Evolutionary conservation across 345 rosid species (phyloP), one percentile per base, ranked within the genome.

Genomic region (Capsella bursapastoris): DNA sequence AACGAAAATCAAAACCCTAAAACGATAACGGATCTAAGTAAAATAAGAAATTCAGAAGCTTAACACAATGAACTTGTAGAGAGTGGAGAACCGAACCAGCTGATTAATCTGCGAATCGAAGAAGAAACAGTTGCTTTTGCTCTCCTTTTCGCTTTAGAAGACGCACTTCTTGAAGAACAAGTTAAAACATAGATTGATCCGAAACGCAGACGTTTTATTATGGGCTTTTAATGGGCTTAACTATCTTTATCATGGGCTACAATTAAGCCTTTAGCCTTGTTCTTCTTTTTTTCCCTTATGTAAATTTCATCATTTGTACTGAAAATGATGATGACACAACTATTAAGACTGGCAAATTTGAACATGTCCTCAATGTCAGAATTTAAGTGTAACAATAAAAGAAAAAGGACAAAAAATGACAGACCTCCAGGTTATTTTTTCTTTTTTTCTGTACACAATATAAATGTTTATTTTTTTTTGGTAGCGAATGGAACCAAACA

Each of bases 141-240:
- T 45, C 55, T n/a, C 41, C 12, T 66, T 56, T 38, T 59, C 11
- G 50, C 69, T 69, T 56, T 9, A 5, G 10, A 66, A 64, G 76
- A 58, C 28, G 16, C 77, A 51, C 69, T 66, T 76, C 81, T 71
- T 78, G 81, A 78, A 65, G 5, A 71, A 8, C 64, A 71, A 78
- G 81, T 71, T 72, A 22, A 1, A 22, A 22, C 25, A 22, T 22
- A 66, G 81, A 78, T 71, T 27, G 47, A 7, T 25, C 0, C 64
- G n/a, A 66, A 77, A 71, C 81, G 76, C 48, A 1, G 0, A 22
- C 68, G 81, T 65, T 41, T 57, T 4, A 0, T 0, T 2, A 7
- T 71, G 76, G 73, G 81, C 72, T 65, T 58, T 65, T 2, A 22
- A 7, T 68, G 12, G 58, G 70, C 75, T 16, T 35, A 22, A n/a